phyloP scores from a whole-genome alignment of 139 green algal species.

The Tetraselmis striata region DNA sequence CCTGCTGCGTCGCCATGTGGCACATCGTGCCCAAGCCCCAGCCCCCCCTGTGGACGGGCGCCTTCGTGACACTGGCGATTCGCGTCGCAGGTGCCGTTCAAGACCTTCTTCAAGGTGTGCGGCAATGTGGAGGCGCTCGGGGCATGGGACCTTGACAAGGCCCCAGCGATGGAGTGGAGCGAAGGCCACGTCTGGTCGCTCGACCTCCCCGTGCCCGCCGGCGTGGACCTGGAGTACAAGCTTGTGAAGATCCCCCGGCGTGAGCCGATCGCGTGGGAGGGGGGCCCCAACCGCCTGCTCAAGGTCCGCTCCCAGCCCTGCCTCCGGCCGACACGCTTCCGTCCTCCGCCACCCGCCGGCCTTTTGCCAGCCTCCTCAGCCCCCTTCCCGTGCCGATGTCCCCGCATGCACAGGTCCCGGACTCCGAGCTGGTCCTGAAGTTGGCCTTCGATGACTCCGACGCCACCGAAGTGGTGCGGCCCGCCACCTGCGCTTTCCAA shows the following conservation, averaged over 20 bases:
- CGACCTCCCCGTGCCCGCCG: conserved; percentile 33
- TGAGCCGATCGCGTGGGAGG: not conserved
- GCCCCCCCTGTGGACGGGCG: too few relatives aligned
- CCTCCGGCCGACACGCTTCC: too few relatives aligned
- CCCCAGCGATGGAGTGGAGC: conserved; percentile 41
- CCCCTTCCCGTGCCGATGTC: too few relatives aligned
- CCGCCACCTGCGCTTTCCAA: too few relatives aligned
- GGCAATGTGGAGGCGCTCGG: conserved; percentile 29
- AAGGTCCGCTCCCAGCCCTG: not conserved
- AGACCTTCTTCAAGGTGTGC: not conserved
- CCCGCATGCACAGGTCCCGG: not conserved
- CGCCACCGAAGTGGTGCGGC: not conserved
- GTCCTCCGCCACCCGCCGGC: too few relatives aligned
- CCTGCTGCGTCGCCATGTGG: too few relatives aligned
- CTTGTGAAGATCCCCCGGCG: conserved; percentile 13
- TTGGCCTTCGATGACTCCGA: not conserved
- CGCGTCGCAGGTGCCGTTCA: not conserved
- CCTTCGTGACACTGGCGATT: not conserved
- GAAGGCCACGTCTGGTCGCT: conserved; percentile 60
- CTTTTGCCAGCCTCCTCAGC: too few relatives aligned
- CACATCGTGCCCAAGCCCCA: too few relatives aligned
- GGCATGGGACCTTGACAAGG: conserved; percentile 39
- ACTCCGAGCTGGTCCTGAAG: not conserved
- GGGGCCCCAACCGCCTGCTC: not conserved
- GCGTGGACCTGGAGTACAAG: conserved; percentile 55